These are phyloP conservation scores for Leucaena leucocephala DNA, from an alignment of 306 rosid genomes.

Conservation along the genomic window DNA sequence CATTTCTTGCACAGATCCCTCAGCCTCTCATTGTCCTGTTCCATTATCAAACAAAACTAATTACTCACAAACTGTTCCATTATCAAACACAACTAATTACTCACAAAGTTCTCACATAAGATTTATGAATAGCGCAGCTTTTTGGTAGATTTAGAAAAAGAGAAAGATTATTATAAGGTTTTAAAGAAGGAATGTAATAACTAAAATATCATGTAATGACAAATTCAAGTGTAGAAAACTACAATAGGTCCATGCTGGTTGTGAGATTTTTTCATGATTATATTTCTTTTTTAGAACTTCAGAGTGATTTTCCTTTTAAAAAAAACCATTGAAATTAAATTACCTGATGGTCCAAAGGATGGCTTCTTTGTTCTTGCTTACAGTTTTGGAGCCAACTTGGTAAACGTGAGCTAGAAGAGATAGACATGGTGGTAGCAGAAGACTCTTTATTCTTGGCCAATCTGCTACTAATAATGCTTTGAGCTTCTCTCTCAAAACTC, in stretches of 20 bases:
- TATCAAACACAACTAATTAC: not conserved
- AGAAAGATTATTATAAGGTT: too few species aligned
- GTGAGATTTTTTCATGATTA: too few species aligned
- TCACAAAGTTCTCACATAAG: not conserved
- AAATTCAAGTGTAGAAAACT: too few species aligned
- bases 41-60: not conserved
- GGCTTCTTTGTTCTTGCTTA: conserved; percentile 51
- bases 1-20: conserved; percentile 67
- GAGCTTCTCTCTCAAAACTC: conserved; percentile 57
- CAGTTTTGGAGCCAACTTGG: conserved; percentile 77
- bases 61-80: conserved; percentile 37
- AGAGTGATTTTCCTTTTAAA: too few species aligned
- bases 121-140: too few species aligned
- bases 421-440: not conserved
- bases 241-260: too few species aligned
- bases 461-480: conserved; percentile 37
- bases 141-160: too few species aligned
- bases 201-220: too few species aligned
- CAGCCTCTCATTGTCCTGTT: conserved; percentile 56
- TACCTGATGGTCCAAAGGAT: conserved; percentile 49
- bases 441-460: conserved; percentile 36
- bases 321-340: not conserved
- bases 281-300: too few species aligned
- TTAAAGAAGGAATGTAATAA: too few species aligned
- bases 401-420: conserved; percentile 42